Base-by-base conservation (phyloP, 192 early-diverging fungal genomes). In the Geranomyces variabilis region DNA sequence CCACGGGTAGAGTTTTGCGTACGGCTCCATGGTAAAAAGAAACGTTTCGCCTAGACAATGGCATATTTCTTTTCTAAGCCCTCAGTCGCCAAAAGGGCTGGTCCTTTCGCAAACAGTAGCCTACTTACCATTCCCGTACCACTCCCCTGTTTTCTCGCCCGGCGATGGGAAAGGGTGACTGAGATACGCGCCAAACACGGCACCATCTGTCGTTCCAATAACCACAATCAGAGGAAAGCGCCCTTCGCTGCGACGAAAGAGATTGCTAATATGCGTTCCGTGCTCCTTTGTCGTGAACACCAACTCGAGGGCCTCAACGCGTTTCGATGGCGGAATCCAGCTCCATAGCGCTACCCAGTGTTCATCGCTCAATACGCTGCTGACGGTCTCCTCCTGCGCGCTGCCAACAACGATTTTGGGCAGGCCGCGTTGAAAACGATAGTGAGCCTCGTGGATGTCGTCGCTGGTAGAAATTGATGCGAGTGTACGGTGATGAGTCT, bases 1-100 rank as follows among this genome's bases (percentile, higher is more conserved):
- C 81, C 81, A 82, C 29, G 81, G 79, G 66, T 81, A 82, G 22
- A 80, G 60, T 58, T 81, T 80, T 12, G 78, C 81, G 36, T 46
- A 81, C 12, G 81, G 80, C 14, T 53, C 67, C 57, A 83, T 49
- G 0, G 70, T 76, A 64, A 83, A 83, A 1, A 83, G 49, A 67
- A 83, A 83, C 21, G 79, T 78, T 67, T 83, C 80, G 7, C 81
- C 81, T 81, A 48, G 4, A 7, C 4, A 53, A 41, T 41, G 36
- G 10, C 36, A 41, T n/a, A n/a, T n/a, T 41, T 41, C 36, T 10
- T 41, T 10, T 41, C 10, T 8, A 53, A 9, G 15, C 51, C 51
- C 17, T 26, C 51, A 9, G 26, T 9, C 4, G 58, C 26, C 15
- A 60, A 60, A 10, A 41, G 10, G 10, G 10, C 36, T 41, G 5